Base-by-base conservation (phyloP, 495 filamentous ascomycete species). In the Penicillium waksmanii region DNA sequence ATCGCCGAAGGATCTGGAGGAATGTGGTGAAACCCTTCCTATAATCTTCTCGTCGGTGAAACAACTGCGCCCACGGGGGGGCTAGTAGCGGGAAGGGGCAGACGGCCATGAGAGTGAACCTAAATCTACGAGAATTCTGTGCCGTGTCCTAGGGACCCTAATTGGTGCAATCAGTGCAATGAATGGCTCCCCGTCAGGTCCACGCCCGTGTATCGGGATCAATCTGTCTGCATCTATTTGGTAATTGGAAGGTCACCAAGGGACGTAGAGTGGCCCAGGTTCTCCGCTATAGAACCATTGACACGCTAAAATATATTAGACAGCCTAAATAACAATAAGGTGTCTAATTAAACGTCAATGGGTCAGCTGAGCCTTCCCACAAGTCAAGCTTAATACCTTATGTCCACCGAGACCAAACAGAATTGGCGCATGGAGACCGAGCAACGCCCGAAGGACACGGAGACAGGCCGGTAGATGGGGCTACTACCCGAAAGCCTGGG, bases 21-120 rank as follows among this genome's bases (percentile, higher is more conserved):
- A 33, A 12, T 34, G 33, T 55, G 40, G 63, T 65, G 63, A 66
- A 66, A 66, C 59, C 56, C 23, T 55, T 62, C 63, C 63, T 66
- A 62, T 66, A 23, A 47, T 44, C 35, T 58, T 53, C n/a, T 19
- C n/a, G n/a, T 10, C 31, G n/a, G 36, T 59, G 63, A 66, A 57
- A 66, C 63, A 59, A 7, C 25, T 48, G 15, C 46, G 46, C 21
- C 46, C 46, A 48, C 46, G 46, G 46, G 36, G 44, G 21, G 23
- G 21, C 19, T 48, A 48, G n/a, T 17, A 42, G 25, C 36, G 44
- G 52, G 53, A 56, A 36, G 54, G 48, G 34, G 25, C 34, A 23
- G 34, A 34, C 13, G 1, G 21, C 11, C 21, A 23, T 48, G 46
- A 48, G 46, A 19, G 46, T 13, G 42, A 44, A 44, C 42, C 42